A percentile compares a stretch with the other conserved stretches of the same genome.
These are phyloP conservation scores for Climacium dendroides DNA, from an alignment of 225 moss, liverwort and hornwort genomes.

Conservation along the genomic window DNA sequence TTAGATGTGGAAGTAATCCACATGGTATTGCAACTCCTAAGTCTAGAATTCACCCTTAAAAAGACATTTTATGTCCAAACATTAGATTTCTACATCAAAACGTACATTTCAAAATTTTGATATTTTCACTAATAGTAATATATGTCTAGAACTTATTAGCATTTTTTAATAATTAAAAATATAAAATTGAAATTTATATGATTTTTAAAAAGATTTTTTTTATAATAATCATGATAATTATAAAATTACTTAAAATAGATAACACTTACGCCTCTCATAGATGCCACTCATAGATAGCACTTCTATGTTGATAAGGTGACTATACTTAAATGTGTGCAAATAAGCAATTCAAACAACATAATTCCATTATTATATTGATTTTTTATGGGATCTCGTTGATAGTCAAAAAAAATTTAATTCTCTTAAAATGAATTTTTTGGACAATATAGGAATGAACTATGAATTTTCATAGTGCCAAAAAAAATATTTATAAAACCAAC, in stretches of 20 bases:
- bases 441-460: not conserved
- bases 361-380: too few species aligned
- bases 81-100: too few species aligned
- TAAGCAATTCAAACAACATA: not conserved
- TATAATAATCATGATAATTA: not conserved
- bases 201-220: not conserved
- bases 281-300: not conserved
- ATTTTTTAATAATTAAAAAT: not conserved
- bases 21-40: too few species aligned
- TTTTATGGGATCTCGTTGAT: fast-evolving
- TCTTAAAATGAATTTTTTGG: not conserved
- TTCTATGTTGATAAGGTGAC: fast-evolving
- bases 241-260: not conserved
- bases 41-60: too few species aligned
- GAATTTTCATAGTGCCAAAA: not conserved
- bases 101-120: not conserved
- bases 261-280: too few species aligned
- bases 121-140: not conserved
- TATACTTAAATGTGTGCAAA: fast-evolving
- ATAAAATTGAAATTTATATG: not conserved
- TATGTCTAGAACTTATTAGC: not conserved
- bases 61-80: too few species aligned
- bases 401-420: fast-evolving
- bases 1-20: too few species aligned
- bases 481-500: not conserved